phyloP scores from a whole-genome alignment of 2,329 filamentous ascomycete genomes.

The Dothiorella sarmentorum region DNA sequence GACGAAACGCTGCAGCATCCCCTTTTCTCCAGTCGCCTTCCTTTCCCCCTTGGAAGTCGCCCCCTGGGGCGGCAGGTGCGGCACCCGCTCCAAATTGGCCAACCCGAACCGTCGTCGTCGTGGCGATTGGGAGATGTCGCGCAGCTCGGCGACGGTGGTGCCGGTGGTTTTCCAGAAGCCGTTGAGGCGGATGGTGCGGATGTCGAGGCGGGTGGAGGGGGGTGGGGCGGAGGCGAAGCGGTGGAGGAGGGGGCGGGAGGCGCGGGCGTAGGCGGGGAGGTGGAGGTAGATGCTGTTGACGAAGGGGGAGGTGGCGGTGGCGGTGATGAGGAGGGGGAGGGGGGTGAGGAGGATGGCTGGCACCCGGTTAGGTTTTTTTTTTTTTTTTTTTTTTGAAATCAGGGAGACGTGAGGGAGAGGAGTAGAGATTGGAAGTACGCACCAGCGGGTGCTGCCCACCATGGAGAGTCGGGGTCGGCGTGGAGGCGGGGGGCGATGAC shows the following conservation, averaged over 20 bases:
- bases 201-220: slow-evolving; percentile 29
- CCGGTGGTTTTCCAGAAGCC: slow-evolving; percentile 31
- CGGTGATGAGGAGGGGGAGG: slow-evolving; percentile 32
- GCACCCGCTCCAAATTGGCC: slow-evolving; percentile 3
- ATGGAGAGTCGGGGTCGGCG: slow-evolving; percentile 24
- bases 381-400: neutral
- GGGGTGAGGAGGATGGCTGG: slow-evolving; percentile 29
- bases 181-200: slow-evolving; percentile 35
- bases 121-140: slow-evolving; percentile 15
- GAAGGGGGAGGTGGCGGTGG: slow-evolving; percentile 37
- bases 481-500: slow-evolving; percentile 33
- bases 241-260: slow-evolving; percentile 27
- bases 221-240: slow-evolving; percentile 27
- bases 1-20: neutral
- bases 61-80: too few species aligned
- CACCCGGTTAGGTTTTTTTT: neutral
- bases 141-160: slow-evolving; percentile 31
- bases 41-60: neutral
- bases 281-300: slow-evolving; percentile 32
- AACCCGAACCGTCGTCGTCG: neutral
- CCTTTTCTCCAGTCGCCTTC: neutral
- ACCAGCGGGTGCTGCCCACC: neutral
- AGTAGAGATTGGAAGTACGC: neutral
- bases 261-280: slow-evolving; percentile 29
- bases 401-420: neutral